Percentiles rank a stretch among this genome's conserved stretches.
Conservation (phyloP, 129 eudicot genomes). For the Escallonia rubra region DNA sequence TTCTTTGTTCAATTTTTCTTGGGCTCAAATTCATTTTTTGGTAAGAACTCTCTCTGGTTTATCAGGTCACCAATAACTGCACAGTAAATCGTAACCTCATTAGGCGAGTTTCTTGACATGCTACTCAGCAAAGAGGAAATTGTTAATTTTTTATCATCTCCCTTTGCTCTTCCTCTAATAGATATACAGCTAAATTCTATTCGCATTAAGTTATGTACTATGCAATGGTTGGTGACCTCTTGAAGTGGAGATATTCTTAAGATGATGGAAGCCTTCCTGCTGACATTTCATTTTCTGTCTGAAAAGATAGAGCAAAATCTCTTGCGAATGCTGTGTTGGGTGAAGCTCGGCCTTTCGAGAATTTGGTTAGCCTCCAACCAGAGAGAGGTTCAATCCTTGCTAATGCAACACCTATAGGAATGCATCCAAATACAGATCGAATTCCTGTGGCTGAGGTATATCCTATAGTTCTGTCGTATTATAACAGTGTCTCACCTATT, state of each 20-base stretch:
- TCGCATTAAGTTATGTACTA: neutral
- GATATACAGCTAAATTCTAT: neutral
- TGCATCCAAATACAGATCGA: slow-evolving; percentile 73
- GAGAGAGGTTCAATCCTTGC: slow-evolving; percentile 78
- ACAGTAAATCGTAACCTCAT: neutral
- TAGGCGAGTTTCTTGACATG: neutral
- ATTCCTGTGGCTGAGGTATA: slow-evolving; percentile 72
- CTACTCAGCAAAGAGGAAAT: neutral
- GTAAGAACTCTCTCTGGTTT: neutral
- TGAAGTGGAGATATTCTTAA: neutral
- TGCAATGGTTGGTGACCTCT: neutral
- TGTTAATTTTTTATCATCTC: neutral
- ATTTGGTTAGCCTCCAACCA: slow-evolving; percentile 45
- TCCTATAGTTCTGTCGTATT: neutral
- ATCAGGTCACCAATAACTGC: neutral
- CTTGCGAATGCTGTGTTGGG: slow-evolving; percentile 63
- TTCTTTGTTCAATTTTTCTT: neutral
- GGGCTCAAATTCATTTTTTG: neutral
- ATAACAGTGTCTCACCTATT: neutral
- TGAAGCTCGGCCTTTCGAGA: slow-evolving; percentile 54
- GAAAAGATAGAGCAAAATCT: slow-evolving; percentile 57
- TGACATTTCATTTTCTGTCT: slow-evolving; percentile 9
- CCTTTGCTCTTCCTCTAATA: neutral
- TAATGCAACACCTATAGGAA: slow-evolving; percentile 82
- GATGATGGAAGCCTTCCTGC: neutral